These are phyloP conservation scores for Aspergillus latus DNA, from an alignment of 2,329 filamentous ascomycete species.

Conservation along the genomic window DNA sequence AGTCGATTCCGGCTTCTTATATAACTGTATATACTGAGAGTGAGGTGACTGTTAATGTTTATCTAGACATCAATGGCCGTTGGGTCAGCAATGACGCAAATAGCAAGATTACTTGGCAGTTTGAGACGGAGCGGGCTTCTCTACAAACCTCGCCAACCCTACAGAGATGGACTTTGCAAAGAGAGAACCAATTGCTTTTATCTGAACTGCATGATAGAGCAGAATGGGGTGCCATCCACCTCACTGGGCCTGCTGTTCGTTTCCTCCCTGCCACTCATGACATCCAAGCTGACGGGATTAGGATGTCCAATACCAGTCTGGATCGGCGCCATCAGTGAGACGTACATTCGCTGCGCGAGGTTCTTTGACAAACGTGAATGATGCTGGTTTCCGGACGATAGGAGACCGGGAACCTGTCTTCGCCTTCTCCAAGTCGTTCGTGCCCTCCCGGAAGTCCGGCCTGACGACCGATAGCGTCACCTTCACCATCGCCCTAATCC, in stretches of 20 bases:
- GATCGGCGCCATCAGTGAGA: constrained; percentile 65
- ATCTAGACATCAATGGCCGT: constrained; percentile 69
- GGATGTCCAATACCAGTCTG: constrained; percentile 68
- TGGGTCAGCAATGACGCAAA: constrained; percentile 78
- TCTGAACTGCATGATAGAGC: constrained; percentile 72
- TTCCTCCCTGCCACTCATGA: not conserved
- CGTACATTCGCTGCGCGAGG: constrained; percentile 69
- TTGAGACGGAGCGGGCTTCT: constrained; percentile 48
- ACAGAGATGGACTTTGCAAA: constrained; percentile 45
- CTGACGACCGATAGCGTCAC: constrained; percentile 57
- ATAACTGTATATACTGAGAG: constrained; percentile 70
- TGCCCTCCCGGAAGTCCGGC: constrained; percentile 43
- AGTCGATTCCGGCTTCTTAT: constrained; percentile 81
- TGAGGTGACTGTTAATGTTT: constrained; percentile 60
- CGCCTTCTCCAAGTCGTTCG: constrained; percentile 70
- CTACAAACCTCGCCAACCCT: constrained; percentile 41
- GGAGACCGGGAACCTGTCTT: constrained; percentile 80
- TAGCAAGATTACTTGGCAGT: constrained; percentile 68
- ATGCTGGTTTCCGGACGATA: constrained; percentile 66
- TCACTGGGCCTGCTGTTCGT: constrained; percentile 64
- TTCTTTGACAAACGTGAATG: constrained; percentile 64
- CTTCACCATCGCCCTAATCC: constrained; percentile 75
- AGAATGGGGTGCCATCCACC: constrained; percentile 81
- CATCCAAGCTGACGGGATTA: constrained; percentile 25
- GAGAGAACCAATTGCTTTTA: constrained; percentile 62